phyloP scores from a whole-genome alignment of 306 rosid species.

The Pueraria montana region DNA sequence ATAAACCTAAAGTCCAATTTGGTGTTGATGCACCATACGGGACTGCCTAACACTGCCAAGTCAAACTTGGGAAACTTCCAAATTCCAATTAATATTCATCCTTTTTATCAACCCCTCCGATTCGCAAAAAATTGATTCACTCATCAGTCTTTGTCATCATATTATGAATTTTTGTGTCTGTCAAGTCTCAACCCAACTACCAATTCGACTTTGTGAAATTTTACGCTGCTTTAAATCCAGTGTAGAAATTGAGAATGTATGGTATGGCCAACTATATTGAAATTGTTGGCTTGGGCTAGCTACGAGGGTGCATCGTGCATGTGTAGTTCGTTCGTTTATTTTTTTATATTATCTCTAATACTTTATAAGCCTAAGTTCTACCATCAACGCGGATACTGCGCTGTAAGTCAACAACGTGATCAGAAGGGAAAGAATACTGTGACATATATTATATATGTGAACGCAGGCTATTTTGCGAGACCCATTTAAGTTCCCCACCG shows the following conservation, averaged over 20 bases:
- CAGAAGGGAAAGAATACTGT: background rate
- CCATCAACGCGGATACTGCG: constrained; percentile 10
- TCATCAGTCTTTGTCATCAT: background rate
- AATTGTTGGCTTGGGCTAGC: too few species aligned
- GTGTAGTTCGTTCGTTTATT: background rate
- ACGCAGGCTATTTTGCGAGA: too few species aligned
- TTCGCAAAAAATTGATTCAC: background rate
- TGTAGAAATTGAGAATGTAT: background rate
- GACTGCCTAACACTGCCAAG: constrained; percentile 51
- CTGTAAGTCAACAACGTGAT: constrained; percentile 30
- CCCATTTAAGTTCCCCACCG: too few species aligned
- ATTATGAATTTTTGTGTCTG: background rate
- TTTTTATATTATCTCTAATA: background rate
- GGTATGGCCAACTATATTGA: background rate
- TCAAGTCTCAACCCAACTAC: background rate
- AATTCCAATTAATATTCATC: background rate
- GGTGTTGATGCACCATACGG: constrained; percentile 55
- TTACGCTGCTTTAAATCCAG: background rate
- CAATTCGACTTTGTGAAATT: background rate
- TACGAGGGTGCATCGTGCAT: background rate
- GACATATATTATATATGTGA: too few species aligned
- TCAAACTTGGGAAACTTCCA: constrained; percentile 50
- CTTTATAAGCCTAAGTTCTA: background rate
- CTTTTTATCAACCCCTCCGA: background rate
- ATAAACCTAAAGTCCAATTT: constrained; percentile 49